Evolutionary conservation across 2,329 filamentous ascomycete species (phyloP), one percentile per base, ranked within the genome.

Genomic region (Alternaria infectoria): DNA sequence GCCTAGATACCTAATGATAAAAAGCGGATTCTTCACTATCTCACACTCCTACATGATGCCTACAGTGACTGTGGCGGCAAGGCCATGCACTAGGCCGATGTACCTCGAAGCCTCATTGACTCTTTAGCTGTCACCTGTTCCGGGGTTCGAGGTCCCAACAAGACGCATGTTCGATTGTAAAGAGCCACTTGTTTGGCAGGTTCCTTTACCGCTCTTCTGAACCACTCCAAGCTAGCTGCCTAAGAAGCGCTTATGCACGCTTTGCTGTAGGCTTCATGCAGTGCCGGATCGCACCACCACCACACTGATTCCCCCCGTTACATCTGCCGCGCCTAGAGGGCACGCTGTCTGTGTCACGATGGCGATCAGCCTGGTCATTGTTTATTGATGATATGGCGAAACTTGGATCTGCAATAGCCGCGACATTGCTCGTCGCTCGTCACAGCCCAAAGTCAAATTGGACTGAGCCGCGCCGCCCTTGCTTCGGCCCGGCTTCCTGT

Each of bases 131-230:
- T 70, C 64, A 68, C 64, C 60, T 68, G 64, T 51, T 52, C 57
- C 65, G 44, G 70, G 68, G 61, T 65, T 63, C 23, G 49, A 52
- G 6, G 55, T 74, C 75, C 68, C 74, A 77, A 77, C 74, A 76
- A 74, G 69, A 73, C 64, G 74, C 74, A 76, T 58, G 69, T 59
- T 62, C 70, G 69, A 68, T 70, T 65, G 36, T 40, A 40, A 64
- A 67, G 66, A 47, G 62, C 64, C 63, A 64, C 66, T 62, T 70
- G 69, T 71, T 68, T 72, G 70, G 74, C 63, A 73, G 62, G 57
- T 58, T 57, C 58, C 65, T 67, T 76, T 77, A 80, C 77, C 77
- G 77, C 77, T 77, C 71, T 79, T 79, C 72, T 77, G 77, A 77
- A 78, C 76, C 74, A 75, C 72, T 67, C 28, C 63, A 60, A 68